phyloP scores from a whole-genome alignment of 2,329 filamentous ascomycete genomes.

The Microsporum ferrugineum region DNA sequence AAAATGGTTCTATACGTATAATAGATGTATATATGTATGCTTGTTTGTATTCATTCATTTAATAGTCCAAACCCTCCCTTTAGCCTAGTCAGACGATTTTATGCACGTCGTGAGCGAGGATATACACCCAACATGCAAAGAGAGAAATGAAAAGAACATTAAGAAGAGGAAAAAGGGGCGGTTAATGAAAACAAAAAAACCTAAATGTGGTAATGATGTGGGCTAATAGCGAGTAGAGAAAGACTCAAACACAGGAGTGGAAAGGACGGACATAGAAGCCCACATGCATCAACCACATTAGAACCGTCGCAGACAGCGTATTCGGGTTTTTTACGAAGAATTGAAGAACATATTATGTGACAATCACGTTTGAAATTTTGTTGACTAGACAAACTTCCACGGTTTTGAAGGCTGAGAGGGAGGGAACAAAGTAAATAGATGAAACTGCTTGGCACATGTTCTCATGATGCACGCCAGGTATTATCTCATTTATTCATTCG shows the following conservation, averaged over 20 bases:
- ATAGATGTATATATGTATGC: neutral
- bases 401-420: neutral
- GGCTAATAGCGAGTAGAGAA: neutral
- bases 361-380: neutral
- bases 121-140: slow-evolving; percentile 3
- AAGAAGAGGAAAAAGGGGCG: neutral
- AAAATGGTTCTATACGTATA: neutral
- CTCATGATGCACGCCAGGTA: slow-evolving; percentile 2
- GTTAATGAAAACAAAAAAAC: neutral
- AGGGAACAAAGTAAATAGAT: neutral
- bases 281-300: neutral
- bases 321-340: neutral
- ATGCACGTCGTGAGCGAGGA: neutral
- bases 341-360: neutral
- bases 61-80: neutral
- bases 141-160: neutral
- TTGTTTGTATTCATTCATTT: slow-evolving; percentile 2
- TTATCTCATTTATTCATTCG: neutral
- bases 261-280: neutral
- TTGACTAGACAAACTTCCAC: neutral
- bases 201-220: neutral
- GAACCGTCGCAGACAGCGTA: slow-evolving; percentile 1
- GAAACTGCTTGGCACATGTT: neutral
- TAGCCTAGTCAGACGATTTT: slow-evolving; percentile 1
- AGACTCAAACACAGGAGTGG: neutral